phyloP scores from a whole-genome alignment of 2,329 filamentous ascomycete genomes.

The Alternaria incomplexa region DNA sequence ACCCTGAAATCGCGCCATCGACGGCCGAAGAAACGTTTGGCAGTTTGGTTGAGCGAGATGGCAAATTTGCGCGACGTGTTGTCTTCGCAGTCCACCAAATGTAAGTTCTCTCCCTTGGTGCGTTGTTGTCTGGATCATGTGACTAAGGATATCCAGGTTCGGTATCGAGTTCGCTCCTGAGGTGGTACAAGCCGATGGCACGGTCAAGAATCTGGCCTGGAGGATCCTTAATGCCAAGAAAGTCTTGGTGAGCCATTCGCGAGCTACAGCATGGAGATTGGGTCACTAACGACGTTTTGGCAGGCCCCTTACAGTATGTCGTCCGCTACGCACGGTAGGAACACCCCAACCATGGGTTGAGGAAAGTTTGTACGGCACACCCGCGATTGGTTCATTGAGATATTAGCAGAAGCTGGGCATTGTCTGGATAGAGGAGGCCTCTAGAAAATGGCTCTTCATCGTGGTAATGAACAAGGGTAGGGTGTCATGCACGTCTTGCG shows the following conservation, averaged over 20 bases:
- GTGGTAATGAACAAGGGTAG: neutral
- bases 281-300: constrained; percentile 5
- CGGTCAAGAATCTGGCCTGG: constrained; percentile 89
- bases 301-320: constrained; percentile 59
- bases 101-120: constrained; percentile 56
- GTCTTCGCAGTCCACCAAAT: constrained; percentile 95
- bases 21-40: constrained; percentile 84
- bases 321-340: constrained; percentile 52
- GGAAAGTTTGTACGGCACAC: neutral
- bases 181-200: constrained; percentile 91
- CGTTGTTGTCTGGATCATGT: neutral
- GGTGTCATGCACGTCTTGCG: neutral
- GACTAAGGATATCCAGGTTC: constrained; percentile 59
- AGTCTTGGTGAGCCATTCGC: constrained; percentile 72
- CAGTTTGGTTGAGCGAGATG: constrained; percentile 80
- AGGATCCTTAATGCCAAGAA: constrained; percentile 95
- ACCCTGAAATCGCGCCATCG: constrained; percentile 87
- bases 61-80: constrained; percentile 86
- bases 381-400: neutral
- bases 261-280: neutral
- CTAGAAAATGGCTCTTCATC: neutral
- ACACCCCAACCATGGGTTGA: constrained; percentile 40
- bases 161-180: constrained; percentile 93
- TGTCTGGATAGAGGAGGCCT: neutral
- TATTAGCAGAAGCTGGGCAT: neutral